Percentiles rank a stretch among this genome's conserved stretches.
phyloP scores from a whole-genome alignment of 139 green algal species.

The Edaphochlamys debaryana region DNA sequence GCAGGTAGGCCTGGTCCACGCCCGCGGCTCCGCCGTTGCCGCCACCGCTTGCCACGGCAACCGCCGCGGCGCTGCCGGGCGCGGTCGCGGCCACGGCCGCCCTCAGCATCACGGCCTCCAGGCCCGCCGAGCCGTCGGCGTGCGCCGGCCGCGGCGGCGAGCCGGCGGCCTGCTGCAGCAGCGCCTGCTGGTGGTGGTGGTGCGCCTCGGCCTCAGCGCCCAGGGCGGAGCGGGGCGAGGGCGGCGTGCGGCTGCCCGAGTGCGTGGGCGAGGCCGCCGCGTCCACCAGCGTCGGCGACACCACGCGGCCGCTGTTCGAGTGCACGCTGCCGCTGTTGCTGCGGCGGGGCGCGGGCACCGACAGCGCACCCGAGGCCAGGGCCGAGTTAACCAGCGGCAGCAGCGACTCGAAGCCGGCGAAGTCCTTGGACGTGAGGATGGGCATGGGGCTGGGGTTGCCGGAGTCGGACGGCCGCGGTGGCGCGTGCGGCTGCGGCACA shows the following conservation, averaged over 20 bases:
- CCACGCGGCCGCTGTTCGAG: slow-evolving; percentile 9
- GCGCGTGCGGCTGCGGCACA: neutral
- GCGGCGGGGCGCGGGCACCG: neutral
- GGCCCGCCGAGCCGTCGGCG: neutral
- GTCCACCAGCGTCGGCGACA: slow-evolving; percentile 21
- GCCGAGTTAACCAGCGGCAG: slow-evolving; percentile 44
- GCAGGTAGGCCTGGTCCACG: slow-evolving; percentile 2
- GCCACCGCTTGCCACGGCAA: neutral
- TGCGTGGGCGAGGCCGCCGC: neutral
- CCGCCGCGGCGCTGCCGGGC: neutral
- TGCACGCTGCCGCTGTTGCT: neutral
- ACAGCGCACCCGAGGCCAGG: slow-evolving; percentile 6
- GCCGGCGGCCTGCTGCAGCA: neutral
- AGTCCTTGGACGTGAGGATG: slow-evolving; percentile 30
- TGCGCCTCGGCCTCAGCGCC: neutral
- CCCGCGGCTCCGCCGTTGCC: neutral
- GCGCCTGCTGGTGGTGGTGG: too few relatives aligned
- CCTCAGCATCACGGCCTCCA: neutral
- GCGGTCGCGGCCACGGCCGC: neutral
- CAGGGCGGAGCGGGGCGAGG: neutral
- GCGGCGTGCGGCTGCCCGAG: slow-evolving; percentile 7
- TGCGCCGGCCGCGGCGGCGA: neutral
- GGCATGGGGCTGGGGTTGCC: slow-evolving; percentile 3
- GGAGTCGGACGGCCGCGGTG: slow-evolving; percentile 21
- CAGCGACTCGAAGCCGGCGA: slow-evolving; percentile 17